Conservation (phyloP, 495 filamentous ascomycete genomes). For the Neurospora tetrasperma region DNA sequence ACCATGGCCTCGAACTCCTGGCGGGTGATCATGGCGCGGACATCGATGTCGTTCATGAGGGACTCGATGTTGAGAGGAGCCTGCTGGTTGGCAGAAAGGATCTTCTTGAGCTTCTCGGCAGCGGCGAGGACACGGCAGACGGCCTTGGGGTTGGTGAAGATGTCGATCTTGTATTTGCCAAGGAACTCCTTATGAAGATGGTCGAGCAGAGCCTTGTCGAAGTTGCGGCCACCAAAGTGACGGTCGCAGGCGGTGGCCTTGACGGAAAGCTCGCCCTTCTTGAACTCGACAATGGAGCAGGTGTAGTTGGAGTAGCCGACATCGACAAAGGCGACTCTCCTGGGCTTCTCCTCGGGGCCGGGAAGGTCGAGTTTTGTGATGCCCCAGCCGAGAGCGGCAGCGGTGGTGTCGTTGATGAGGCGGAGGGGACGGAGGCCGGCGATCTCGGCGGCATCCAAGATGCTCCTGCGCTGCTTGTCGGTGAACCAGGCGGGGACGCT, state of each 20-base stretch:
- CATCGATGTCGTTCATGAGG: conserved; percentile 95
- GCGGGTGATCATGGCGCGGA: conserved; percentile 78
- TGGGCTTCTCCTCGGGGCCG: conserved; percentile 79
- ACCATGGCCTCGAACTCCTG: conserved; percentile 89
- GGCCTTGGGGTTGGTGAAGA: conserved; percentile 81
- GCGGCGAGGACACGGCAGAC: conserved; percentile 74
- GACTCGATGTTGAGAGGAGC: conserved; percentile 98
- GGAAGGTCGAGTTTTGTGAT: conserved; percentile 96
- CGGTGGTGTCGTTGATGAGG: conserved; percentile 97
- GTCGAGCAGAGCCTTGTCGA: conserved; percentile 88
- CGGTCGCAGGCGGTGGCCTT: conserved; percentile 89
- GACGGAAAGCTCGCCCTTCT: conserved; percentile 91
- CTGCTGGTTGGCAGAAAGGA: conserved; percentile 87
- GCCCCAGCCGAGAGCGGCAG: conserved; percentile 89
- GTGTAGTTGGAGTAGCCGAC: conserved; percentile 96
- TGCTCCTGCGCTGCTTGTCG: conserved; percentile 76
- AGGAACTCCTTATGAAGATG: conserved; percentile 93
- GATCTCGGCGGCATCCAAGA: conserved; percentile 91
- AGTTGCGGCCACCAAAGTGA: conserved; percentile 95
- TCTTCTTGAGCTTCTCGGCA: conserved; percentile 97
- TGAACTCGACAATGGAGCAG: conserved; percentile 88
- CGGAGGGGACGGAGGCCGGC: conserved; percentile 86
- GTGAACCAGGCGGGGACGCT: conserved; percentile 97
- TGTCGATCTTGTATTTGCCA: conserved; percentile 84
- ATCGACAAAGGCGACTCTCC: conserved; percentile 86